Evolutionary conservation across 2,329 filamentous ascomycete species (phyloP).

Genomic region (Epichloe coenophiala): DNA sequence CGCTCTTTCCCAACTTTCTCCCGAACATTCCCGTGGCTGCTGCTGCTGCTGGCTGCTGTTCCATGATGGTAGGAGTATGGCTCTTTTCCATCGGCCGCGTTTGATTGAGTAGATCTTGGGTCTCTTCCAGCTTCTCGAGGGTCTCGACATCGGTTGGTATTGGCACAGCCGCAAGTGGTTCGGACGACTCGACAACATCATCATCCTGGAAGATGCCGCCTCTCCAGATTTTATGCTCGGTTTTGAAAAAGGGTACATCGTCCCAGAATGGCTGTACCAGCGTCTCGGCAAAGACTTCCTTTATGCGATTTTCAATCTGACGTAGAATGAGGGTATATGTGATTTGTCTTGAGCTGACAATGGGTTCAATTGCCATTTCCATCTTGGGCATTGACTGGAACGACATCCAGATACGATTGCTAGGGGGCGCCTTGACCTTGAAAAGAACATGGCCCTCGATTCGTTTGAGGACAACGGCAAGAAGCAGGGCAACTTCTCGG

Average conservation of each 20-base stretch:
- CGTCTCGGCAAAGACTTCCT: constrained; percentile 86
- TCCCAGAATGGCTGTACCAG: constrained; percentile 93
- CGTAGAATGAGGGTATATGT: constrained; percentile 86
- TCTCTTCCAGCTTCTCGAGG: constrained; percentile 34
- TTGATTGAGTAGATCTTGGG: constrained; percentile 23
- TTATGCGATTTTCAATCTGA: constrained; percentile 88
- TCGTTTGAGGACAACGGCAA: constrained; percentile 74
- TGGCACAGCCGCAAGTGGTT: constrained; percentile 10
- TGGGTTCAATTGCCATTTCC: constrained; percentile 86
- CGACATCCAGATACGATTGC: constrained; percentile 90
- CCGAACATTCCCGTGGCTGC: constrained; percentile 33
- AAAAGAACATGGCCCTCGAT: constrained; percentile 75
- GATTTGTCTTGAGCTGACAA: constrained; percentile 89
- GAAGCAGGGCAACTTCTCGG: constrained; percentile 74
- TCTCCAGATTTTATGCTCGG: constrained; percentile 61
- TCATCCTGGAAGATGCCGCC: constrained; percentile 68
- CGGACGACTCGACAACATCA: constrained; percentile 24
- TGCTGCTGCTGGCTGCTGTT: constrained; percentile 15
- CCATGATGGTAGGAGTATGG: constrained; percentile 32
- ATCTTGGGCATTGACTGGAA: constrained; percentile 92
- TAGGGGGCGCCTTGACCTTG: constrained; percentile 91
- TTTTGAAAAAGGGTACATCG: constrained; percentile 81
- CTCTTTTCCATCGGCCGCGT: constrained; percentile 41
- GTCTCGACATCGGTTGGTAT: constrained; percentile 35
- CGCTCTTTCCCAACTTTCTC: constrained; percentile 30